A percentile compares a stretch with the other conserved stretches of the same genome.
Conservation (phyloP, 2,329 filamentous ascomycete genomes). For the Lasiodiplodia gonubiensis region DNA sequence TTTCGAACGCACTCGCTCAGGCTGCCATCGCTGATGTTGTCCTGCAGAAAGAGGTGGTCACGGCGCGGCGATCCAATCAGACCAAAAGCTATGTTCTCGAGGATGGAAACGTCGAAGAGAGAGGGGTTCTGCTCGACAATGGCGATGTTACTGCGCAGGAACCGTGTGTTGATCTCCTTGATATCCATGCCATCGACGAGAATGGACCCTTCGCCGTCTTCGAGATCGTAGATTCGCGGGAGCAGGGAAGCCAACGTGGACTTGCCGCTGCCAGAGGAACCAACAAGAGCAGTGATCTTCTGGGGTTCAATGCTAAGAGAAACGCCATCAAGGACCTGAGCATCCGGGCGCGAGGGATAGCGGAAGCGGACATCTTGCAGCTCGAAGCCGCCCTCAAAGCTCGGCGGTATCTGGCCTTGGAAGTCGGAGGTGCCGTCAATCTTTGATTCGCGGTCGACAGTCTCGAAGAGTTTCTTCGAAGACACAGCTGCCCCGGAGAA, state of each 20-base stretch:
- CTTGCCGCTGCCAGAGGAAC: slow-evolving; percentile 81
- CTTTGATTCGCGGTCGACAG: neutral
- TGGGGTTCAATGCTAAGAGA: slow-evolving; percentile 46
- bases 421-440: slow-evolving; percentile 21
- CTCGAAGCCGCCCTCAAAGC: slow-evolving; percentile 36
- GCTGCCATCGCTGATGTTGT: neutral
- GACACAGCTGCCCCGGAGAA: slow-evolving; percentile 7
- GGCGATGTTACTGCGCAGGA: slow-evolving; percentile 45
- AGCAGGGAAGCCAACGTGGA: slow-evolving; percentile 76
- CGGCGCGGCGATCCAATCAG: slow-evolving; percentile 35
- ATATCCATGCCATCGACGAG: slow-evolving; percentile 48
- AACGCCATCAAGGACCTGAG: slow-evolving; percentile 46
- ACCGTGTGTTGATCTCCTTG: slow-evolving; percentile 45
- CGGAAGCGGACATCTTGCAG: slow-evolving; percentile 49
- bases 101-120: slow-evolving; percentile 57
- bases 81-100: slow-evolving; percentile 61
- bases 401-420: neutral
- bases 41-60: slow-evolving; percentile 6
- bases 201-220: slow-evolving; percentile 34
- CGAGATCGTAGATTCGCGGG: slow-evolving; percentile 49
- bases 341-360: slow-evolving; percentile 49
- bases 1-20: slow-evolving; percentile 30
- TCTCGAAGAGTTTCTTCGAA: slow-evolving; percentile 17
- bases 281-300: slow-evolving; percentile 45
- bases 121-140: slow-evolving; percentile 60